Conservation (phyloP, 1,139 yeast species). For the Kazachstania sp. region DNA sequence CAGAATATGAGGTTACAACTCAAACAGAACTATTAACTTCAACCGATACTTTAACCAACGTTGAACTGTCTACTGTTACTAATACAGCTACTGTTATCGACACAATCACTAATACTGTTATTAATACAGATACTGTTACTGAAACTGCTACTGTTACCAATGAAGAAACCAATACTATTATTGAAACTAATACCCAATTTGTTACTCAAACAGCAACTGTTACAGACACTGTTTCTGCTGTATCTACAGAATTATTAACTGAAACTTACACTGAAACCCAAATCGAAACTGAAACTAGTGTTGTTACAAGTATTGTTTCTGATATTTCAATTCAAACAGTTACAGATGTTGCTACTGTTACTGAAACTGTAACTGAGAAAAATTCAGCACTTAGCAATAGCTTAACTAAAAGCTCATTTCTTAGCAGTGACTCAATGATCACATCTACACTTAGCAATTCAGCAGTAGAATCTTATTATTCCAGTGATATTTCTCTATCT, state of each 20-base stretch:
- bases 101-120: neutral
- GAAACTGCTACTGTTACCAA: conserved; percentile 2
- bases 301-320: neutral
- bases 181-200: neutral
- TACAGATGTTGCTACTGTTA: neutral
- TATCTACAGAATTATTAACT: neutral
- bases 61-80: neutral
- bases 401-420: neutral
- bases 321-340: neutral
- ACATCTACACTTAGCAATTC: neutral
- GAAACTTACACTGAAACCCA: neutral
- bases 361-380: neutral
- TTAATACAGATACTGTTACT: neutral
- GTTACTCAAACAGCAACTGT: conserved; percentile 1
- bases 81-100: conserved; percentile 1
- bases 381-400: neutral
- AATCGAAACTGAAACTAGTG: neutral
- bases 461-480: neutral
- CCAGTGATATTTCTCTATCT: neutral
- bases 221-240: neutral
- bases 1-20: neutral
- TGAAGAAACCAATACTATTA: neutral
- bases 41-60: neutral
- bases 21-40: neutral
- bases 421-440: neutral